A percentile compares a stretch with the other conserved stretches of the same genome.
phyloP scores from a whole-genome alignment of 2,329 filamentous ascomycete genomes.

The Fonsecaea pugnacius region DNA sequence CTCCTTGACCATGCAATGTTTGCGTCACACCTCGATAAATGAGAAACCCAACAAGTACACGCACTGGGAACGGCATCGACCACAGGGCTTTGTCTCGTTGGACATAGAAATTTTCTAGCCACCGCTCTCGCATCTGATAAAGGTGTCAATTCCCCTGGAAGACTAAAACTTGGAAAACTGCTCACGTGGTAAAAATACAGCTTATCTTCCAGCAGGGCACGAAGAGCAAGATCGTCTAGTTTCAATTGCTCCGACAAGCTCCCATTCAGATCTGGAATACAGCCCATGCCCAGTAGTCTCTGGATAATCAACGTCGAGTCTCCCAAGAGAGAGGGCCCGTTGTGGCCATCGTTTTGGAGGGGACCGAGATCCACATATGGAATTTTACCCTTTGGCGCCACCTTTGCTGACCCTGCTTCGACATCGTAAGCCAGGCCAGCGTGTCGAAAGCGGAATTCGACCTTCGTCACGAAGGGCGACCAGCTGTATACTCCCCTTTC shows the following conservation, averaged over 20 bases:
- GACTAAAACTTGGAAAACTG: not conserved
- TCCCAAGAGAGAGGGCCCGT: conserved; percentile 42
- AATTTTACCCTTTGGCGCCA: conserved; percentile 63
- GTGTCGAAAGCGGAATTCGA: conserved; percentile 65
- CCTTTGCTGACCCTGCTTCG: conserved; percentile 51
- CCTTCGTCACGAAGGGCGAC: conserved; percentile 67
- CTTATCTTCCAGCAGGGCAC: conserved; percentile 64
- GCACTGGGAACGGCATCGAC: conserved; percentile 58
- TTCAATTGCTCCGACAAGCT: conserved; percentile 46
- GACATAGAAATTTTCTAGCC: conserved; percentile 63
- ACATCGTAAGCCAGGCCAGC: conserved; percentile 53
- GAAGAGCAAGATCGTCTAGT: conserved; percentile 58
- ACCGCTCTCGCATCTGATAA: conserved; percentile 54
- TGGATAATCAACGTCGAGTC: conserved; percentile 63
- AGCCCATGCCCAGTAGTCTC: conserved; percentile 48
- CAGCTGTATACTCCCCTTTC: conserved; percentile 53
- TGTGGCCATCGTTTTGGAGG: conserved; percentile 11
- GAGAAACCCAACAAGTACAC: conserved; percentile 57
- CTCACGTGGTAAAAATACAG: conserved; percentile 61
- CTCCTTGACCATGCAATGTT: conserved; percentile 63
- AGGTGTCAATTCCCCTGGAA: conserved; percentile 2
- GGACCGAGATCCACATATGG: conserved; percentile 57
- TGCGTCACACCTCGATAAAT: conserved; percentile 50
- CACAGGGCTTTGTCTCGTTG: conserved; percentile 61
- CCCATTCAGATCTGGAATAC: conserved; percentile 57